Evolutionary conservation across 345 rosid species (phyloP).

Genomic region (Citrus mangshanensis): DNA sequence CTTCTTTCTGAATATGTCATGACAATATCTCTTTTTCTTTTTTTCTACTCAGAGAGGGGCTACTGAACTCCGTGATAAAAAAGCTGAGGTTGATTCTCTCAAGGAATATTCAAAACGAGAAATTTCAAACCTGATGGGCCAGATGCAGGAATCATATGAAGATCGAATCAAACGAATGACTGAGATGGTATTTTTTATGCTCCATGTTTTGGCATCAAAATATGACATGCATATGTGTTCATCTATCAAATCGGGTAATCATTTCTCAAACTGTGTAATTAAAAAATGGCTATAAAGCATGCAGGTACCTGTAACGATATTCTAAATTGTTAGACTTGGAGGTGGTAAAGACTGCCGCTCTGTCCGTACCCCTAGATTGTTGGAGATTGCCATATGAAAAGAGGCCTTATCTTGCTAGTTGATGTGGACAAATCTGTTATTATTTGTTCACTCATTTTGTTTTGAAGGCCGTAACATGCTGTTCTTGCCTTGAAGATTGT

Average conservation of each 20-base stretch:
- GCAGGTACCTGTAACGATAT: not conserved
- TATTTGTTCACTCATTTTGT: not conserved
- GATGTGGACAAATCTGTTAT: too few species aligned
- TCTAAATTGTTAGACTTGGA: too few species aligned
- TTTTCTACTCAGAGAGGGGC: slow-evolving; percentile 54
- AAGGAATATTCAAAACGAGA: slow-evolving; percentile 56
- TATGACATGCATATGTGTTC: not conserved
- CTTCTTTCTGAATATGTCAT: not conserved
- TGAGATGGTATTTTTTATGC: slow-evolving; percentile 45
- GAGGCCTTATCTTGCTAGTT: too few species aligned
- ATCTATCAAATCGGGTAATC: not conserved
- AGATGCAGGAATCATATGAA: slow-evolving; percentile 57
- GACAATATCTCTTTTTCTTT: not conserved
- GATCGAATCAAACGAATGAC: slow-evolving; percentile 60
- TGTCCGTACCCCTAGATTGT: not conserved
- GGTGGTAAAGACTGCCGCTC: not conserved
- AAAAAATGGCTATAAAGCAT: not conserved
- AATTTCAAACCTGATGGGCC: slow-evolving; percentile 55
- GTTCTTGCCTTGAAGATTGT: not conserved
- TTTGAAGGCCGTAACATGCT: not conserved
- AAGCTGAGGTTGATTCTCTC: slow-evolving; percentile 52
- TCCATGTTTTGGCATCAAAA: not conserved
- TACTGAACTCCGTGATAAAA: slow-evolving; percentile 59
- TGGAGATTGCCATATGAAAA: not conserved
- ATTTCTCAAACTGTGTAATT: not conserved